Conservation (phyloP, 2,329 filamentous ascomycete species). For the Alternaria postmessia region DNA sequence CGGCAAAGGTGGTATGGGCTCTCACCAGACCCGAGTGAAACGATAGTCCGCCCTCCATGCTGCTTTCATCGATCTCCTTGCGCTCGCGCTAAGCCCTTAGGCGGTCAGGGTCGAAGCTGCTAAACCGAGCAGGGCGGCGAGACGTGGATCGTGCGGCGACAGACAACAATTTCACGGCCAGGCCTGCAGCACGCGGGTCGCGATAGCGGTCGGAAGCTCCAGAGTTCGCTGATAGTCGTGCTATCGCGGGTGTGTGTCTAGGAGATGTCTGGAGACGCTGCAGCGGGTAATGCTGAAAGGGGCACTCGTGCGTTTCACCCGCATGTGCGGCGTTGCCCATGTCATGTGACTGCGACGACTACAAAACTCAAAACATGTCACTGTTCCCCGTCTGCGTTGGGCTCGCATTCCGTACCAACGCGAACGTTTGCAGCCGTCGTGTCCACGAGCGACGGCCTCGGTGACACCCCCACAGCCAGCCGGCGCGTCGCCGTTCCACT, state of each 20-base stretch:
- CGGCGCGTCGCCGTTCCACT: slow-evolving; percentile 18
- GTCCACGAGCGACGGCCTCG: neutral
- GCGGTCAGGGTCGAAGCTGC: slow-evolving; percentile 19
- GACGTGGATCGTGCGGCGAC: slow-evolving; percentile 2
- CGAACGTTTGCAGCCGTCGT: neutral
- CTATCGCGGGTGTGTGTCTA: slow-evolving; percentile 18
- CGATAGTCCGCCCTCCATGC: slow-evolving; percentile 44
- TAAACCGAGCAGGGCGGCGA: slow-evolving; percentile 14
- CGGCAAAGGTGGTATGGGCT: slow-evolving; percentile 28
- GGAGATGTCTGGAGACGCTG: slow-evolving; percentile 1
- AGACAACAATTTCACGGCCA: slow-evolving; percentile 7
- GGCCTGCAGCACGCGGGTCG: slow-evolving; percentile 9
- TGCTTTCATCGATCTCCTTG: slow-evolving; percentile 41
- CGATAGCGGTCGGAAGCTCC: neutral
- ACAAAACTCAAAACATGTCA: neutral
- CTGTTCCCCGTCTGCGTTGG: neutral
- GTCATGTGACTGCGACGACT: slow-evolving; percentile 9
- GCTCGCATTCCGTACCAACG: neutral
- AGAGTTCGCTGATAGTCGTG: slow-evolving; percentile 3
- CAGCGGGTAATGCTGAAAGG: slow-evolving; percentile 29
- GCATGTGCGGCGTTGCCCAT: slow-evolving; percentile 8
- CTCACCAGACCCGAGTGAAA: slow-evolving; percentile 30
- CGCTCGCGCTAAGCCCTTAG: slow-evolving; percentile 17
- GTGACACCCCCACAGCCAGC: slow-evolving; percentile 5
- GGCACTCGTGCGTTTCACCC: slow-evolving; percentile 22